Evolutionary conservation across 345 rosid genomes (phyloP), one percentile per base, ranked within the genome.

Genomic region (Populus tremula): DNA sequence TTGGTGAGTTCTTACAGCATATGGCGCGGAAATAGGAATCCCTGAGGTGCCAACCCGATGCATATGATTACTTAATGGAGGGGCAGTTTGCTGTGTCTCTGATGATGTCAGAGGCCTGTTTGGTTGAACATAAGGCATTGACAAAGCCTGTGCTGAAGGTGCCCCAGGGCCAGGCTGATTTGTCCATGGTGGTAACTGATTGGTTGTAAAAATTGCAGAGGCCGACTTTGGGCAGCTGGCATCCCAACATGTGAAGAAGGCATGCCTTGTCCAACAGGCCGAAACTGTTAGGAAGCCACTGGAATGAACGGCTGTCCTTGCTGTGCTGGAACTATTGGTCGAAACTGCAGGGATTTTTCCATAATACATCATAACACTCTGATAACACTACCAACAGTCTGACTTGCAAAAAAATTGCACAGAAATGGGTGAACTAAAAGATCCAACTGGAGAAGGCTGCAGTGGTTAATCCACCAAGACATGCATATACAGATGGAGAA

Each of bases 301-400:
- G 92, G 87, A 80, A 88, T 79, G 82, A 83, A 95, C 70, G 82
- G 87, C 74, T 92, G 98, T 21, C 91, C 91, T 56, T 81, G 97
- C 62, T 89, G 98, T 12, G 85, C 69, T 12, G 91, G 91, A 69
- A 78, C 87, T 87, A 85, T 81, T 8, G 90, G 88, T 79, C 97
- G 92, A 86, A 90, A 93, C 96, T 96, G 90, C 69, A 76, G 69
- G 38, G 8, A 70, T 62, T 35, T n/a, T 20, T 27, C 17, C 47
- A 23, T 5, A 33, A 12, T 8, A 20, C 31, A 16, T 6, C 47
- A 35, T n/a, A 76, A 67, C 69, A 56, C 31, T 59, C 74, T 67
- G 49, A 49, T 21, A 20, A 39, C 16, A 66, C n/a, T 75, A 66
- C 53, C 80, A 13, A 78, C 38, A 59, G 16, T 18, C 72, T 59